Evolutionary conservation across 2,329 filamentous ascomycete species (phyloP).

Genomic region (Sclerotinia borealis): DNA sequence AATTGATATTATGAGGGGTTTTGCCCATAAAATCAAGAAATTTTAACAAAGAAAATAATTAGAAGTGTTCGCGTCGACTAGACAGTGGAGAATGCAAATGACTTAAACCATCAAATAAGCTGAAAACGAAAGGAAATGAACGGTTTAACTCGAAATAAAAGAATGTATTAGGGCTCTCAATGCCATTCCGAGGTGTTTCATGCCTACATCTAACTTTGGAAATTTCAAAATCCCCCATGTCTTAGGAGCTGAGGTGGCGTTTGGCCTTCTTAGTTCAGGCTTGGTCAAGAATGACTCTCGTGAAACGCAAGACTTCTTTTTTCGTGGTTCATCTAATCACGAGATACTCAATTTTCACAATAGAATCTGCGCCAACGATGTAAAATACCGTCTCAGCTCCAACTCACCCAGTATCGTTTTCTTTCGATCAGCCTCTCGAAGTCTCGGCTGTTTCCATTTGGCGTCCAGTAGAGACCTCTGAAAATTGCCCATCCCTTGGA

Average conservation of each 20-base stretch:
- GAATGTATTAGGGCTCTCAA: neutral
- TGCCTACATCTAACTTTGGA: no score
- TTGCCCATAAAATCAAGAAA: neutral
- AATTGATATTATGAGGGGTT: neutral
- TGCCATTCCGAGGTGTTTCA: neutral
- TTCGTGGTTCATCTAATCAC: neutral
- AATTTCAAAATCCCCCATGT: neutral
- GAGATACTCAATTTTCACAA: neutral
- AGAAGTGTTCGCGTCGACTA: neutral
- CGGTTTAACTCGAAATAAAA: neutral
- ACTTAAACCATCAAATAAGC: neutral
- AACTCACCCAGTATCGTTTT: neutral
- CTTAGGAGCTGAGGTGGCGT: slow-evolving; percentile 3
- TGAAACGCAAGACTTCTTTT: neutral
- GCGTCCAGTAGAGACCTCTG: neutral
- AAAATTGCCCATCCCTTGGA: neutral
- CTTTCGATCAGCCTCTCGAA: neutral
- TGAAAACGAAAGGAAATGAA: slow-evolving; percentile 3
- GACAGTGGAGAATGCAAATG: neutral
- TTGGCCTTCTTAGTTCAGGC: neutral
- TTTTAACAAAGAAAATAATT: neutral
- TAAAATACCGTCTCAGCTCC: neutral
- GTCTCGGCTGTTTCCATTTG: neutral
- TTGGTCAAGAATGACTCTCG: neutral
- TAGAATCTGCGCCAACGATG: neutral